Conservation (phyloP, 108 stramenopile genomes). For the Nitzschia putrida region DNA sequence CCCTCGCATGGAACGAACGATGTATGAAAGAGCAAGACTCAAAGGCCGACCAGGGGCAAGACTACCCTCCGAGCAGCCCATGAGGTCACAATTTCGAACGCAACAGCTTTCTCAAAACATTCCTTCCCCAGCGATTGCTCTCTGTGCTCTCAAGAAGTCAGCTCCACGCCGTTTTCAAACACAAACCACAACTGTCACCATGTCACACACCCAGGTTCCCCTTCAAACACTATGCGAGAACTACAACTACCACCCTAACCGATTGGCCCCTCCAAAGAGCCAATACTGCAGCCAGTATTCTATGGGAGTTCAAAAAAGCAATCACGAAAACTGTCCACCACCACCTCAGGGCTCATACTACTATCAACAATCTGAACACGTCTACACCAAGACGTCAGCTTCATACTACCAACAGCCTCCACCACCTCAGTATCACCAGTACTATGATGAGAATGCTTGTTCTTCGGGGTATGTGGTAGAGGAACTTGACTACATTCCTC, state of each 20-base stretch:
- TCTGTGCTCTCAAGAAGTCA: too few species aligned
- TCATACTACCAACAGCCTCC: neutral
- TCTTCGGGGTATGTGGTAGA: slow-evolving; percentile 15
- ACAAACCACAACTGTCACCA: neutral
- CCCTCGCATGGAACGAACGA: slow-evolving; percentile 13
- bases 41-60: slow-evolving; percentile 1
- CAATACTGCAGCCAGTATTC: too few species aligned
- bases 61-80: neutral
- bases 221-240: neutral
- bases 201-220: slow-evolving; percentile 1
- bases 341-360: too few species aligned
- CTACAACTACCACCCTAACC: slow-evolving; percentile 2
- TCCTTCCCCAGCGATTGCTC: neutral
- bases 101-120: neutral
- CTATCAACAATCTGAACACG: too few species aligned
- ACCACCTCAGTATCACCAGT: neutral
- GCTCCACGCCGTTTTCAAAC: too few species aligned
- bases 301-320: too few species aligned
- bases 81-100: slow-evolving; percentile 3
- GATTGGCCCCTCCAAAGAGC: too few species aligned
- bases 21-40: slow-evolving; percentile 9
- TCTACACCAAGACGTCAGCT: neutral
- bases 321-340: too few species aligned
- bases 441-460: slow-evolving; percentile 1
- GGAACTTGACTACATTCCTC: slow-evolving; percentile 9